Evolutionary conservation across 257 asterid genomes (phyloP).

Genomic region (Leonotis leonurus): DNA sequence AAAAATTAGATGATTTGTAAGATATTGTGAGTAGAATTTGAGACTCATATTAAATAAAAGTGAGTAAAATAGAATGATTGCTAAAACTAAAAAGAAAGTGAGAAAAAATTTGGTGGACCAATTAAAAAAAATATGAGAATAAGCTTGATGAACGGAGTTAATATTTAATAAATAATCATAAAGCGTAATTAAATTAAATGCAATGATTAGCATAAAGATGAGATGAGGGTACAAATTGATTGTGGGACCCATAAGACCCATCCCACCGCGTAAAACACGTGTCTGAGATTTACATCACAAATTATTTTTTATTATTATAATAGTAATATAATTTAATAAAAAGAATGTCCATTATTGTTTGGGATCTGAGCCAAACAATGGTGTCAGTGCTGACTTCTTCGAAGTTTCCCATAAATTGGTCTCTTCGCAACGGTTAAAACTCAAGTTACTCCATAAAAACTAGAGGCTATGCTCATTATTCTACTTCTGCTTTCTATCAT

Average conservation of each 20-base stretch:
- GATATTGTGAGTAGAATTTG: too few relatives aligned
- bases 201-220: background rate
- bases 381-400: background rate
- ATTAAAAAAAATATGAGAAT: too few relatives aligned
- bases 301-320: background rate
- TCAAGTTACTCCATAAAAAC: background rate
- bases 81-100: too few relatives aligned
- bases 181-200: too few relatives aligned
- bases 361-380: conserved; percentile 1
- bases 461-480: background rate
- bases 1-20: too few relatives aligned
- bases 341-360: too few relatives aligned
- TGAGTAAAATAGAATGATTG: too few relatives aligned
- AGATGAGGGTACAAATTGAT: background rate
- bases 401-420: conserved; percentile 12
- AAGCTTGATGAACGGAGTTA: too few relatives aligned
- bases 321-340: too few relatives aligned
- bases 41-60: too few relatives aligned
- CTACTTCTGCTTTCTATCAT: background rate
- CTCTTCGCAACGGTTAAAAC: background rate
- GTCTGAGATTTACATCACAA: conserved; percentile 11
- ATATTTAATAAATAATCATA: too few relatives aligned
- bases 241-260: conserved; percentile 2
- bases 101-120: too few relatives aligned
- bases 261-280: conserved; percentile 28